Base-by-base conservation (phyloP, 768 basidiomycete genomes). In the Leucocoprinus birnbaumii region DNA sequence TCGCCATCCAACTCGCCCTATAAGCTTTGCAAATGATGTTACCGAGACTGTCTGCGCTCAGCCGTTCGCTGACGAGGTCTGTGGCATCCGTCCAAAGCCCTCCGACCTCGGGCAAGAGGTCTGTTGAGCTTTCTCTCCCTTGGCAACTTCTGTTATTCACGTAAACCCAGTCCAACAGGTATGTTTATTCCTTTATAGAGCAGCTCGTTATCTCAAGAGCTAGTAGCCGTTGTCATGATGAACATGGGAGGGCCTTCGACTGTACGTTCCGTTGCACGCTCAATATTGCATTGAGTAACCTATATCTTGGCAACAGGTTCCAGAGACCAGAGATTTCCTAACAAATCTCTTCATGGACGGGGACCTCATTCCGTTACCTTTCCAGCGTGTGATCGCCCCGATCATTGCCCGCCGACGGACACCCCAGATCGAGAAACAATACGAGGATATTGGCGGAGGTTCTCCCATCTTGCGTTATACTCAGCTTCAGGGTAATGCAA, bases 221-320 rank as follows among this genome's bases (percentile, higher is more conserved):
- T 52, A 43, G 27, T 46, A 79, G 96, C 90, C 35, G 81, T 98
- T 59, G 94, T 99, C 40, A 91, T 99, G 89, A 77, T 99, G 74
- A 99, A 98, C 71, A 99, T 99, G 97, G 97, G 97, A 42, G 97
- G 97, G 1, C 97, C 96, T 21, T 83, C 90, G 48, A 95, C 93
- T 55, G 93, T 94, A 65, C 62, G 83, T 73, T 35, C 25, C 34
- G 50, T 43, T 42, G 35, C 16, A 55, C 8, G 48, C 51, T 49
- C 38, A 37, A 44, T 52, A 53, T 21, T 44, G 31, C 35, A 14
- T 47, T 56, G 58, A 52, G 48, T 48, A 45, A 19, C 47, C 58
- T 57, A 48, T 45, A 27, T n/a, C 25, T 37, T 48, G 48, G 58
- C 52, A 58, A 50, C 61, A 97, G 93, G 89, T 97, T 40, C 75